A percentile compares a stretch with the other conserved stretches of the same genome.
These are phyloP conservation scores for Amyloporia xantha DNA, from an alignment of 768 basidiomycete genomes.

Conservation along the genomic window DNA sequence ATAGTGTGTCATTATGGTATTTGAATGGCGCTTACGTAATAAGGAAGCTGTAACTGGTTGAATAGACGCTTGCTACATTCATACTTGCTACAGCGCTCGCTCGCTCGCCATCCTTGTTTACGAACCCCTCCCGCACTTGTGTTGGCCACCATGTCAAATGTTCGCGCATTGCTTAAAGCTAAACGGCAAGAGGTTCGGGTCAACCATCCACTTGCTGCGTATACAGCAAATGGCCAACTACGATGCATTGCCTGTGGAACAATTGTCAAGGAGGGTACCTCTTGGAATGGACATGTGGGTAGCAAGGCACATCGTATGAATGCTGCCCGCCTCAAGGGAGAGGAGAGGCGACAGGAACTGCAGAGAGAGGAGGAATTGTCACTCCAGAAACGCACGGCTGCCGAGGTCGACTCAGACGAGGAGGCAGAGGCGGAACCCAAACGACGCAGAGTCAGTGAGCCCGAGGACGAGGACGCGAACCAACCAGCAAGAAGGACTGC, in stretches of 20 bases:
- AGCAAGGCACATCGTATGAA: constrained; percentile 73
- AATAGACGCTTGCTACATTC: background rate
- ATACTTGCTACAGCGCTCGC: too few species aligned
- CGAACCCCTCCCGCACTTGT: background rate
- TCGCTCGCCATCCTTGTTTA: background rate
- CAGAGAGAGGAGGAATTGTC: constrained; percentile 28
- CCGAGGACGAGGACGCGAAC: constrained; percentile 19
- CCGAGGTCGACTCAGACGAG: constrained; percentile 22
- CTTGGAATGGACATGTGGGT: constrained; percentile 85
- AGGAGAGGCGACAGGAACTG: constrained; percentile 39
- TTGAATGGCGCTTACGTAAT: constrained; percentile 17
- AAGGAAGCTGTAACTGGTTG: background rate
- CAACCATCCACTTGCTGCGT: constrained; percentile 66
- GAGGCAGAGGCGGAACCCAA: constrained; percentile 20
- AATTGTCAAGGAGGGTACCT: constrained; percentile 65
- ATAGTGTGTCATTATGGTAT: background rate
- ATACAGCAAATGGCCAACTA: constrained; percentile 58
- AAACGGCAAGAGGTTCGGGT: constrained; percentile 73
- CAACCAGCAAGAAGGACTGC: constrained; percentile 3
- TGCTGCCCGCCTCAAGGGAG: constrained; percentile 51
- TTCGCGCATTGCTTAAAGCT: constrained; percentile 75
- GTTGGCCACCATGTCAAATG: constrained; percentile 69
- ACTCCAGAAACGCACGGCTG: constrained; percentile 27
- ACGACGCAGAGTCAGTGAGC: constrained; percentile 21
- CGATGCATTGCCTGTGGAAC: constrained; percentile 61